Evolutionary conservation across 106 monocot genomes (phyloP).

Genomic region (Chionographis japonica): DNA sequence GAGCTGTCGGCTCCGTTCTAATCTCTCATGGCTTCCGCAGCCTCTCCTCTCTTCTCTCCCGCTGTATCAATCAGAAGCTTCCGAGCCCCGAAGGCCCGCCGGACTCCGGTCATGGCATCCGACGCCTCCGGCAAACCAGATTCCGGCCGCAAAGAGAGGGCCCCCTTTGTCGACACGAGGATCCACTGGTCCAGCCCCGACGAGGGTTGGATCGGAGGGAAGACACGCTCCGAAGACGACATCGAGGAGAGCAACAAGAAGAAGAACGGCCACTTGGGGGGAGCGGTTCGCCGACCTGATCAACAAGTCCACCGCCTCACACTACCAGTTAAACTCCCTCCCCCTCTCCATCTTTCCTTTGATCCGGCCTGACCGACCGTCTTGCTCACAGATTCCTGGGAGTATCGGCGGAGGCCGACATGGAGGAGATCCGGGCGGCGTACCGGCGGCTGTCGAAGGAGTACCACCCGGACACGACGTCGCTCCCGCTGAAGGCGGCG

Average conservation of each 20-base stretch:
- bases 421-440: conserved; percentile 81
- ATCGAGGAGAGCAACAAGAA: conserved; percentile 12
- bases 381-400: conserved; percentile 50
- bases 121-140: conserved; percentile 3
- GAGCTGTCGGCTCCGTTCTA: too few relatives aligned
- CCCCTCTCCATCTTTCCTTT: too few relatives aligned
- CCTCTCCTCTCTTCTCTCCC: conserved; percentile 16
- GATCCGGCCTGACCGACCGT: too few relatives aligned
- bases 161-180: conserved; percentile 70
- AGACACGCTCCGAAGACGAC: conserved; percentile 1
- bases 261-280: conserved; percentile 15
- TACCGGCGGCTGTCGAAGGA: conserved; percentile 83
- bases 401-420: conserved; percentile 49
- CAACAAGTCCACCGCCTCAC: conserved; percentile 40
- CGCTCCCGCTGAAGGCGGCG: conserved; percentile 66
- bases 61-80: neutral
- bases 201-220: conserved; percentile 79
- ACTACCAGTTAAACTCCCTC: conserved; percentile 60
- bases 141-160: conserved; percentile 10
- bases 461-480: conserved; percentile 85
- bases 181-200: conserved; percentile 76
- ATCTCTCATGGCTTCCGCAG: conserved; percentile 20
- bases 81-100: neutral
- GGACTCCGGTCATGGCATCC: neutral
- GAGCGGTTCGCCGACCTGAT: conserved; percentile 56